These are phyloP conservation scores for Vaccinium macrocarpon DNA, from an alignment of 148 eudicot species.

Conservation along the genomic window DNA sequence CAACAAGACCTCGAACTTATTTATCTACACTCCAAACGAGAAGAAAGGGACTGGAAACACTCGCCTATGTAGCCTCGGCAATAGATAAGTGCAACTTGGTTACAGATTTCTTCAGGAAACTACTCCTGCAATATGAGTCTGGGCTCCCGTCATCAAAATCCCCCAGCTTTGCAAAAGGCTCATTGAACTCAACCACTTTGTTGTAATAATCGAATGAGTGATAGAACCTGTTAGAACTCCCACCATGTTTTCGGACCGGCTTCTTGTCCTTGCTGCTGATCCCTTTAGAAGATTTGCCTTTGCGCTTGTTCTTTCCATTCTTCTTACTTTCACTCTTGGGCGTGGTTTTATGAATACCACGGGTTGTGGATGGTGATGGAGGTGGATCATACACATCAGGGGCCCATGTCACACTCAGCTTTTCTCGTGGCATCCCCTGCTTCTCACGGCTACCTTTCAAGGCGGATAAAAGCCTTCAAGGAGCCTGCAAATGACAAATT, in stretches of 20 bases:
- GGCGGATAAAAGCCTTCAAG: conserved; percentile 70
- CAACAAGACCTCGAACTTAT: conserved; percentile 4
- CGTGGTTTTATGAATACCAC: conserved; percentile 38
- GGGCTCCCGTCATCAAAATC: conserved; percentile 51
- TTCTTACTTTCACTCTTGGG: conserved; percentile 52
- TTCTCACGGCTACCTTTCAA: conserved; percentile 89
- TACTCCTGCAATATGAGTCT: conserved; percentile 58
- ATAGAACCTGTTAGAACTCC: conserved; percentile 33
- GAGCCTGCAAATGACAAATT: conserved; percentile 27
- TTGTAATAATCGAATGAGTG: conserved; percentile 27
- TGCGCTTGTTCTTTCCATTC: conserved; percentile 66
- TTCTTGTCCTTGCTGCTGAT: conserved; percentile 77
- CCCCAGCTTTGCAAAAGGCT: conserved; percentile 24
- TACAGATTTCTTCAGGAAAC: conserved; percentile 52
- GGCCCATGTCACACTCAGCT: conserved; percentile 75
- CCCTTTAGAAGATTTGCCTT: conserved; percentile 46
- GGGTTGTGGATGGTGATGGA: conserved; percentile 59
- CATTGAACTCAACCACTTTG: conserved; percentile 23
- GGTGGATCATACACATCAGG: conserved; percentile 91
- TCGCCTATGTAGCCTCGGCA: conserved; percentile 48
- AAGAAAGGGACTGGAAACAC: neutral
- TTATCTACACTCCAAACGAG: conserved; percentile 22
- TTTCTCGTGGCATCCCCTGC: conserved; percentile 46
- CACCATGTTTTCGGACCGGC: conserved; percentile 43
- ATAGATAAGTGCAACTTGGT: conserved; percentile 50